Evolutionary conservation across 495 filamentous ascomycete species (phyloP), one percentile per base, ranked within the genome.

Genomic region (Astrothelium macrocarpum): DNA sequence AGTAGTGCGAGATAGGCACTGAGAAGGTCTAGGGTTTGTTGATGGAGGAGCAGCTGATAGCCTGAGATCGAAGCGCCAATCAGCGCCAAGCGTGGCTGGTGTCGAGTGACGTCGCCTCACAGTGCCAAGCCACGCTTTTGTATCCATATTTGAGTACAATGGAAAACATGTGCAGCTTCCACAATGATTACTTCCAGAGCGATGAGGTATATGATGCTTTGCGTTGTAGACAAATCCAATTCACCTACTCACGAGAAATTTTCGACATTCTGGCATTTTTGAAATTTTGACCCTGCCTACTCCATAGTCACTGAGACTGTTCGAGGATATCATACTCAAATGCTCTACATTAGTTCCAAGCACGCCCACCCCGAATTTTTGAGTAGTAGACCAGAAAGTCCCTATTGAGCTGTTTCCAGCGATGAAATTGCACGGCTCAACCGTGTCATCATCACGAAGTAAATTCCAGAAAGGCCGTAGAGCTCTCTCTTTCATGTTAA

Each of bases 31-130:
- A 9, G n/a, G 43, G 43, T 20, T 14, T 20, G n/a, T 49, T 49
- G 43, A 49, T 20, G 43, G 43, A 49, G 43, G 43, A 49, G 43
- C 43, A 56, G 49, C 49, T 28, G 49, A 56, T 56, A 56, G 49
- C 49, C 5, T 25, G 7, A 56, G 9, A 28, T 56, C 16, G 0
- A 11, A 56, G 23, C 25, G 29, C 49, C 49, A 56, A 56, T 56
- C 49, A 56, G 49, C 49, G 49, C 49, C 26, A 10, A 56, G 49
- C 49, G 49, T 56, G 49, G 49, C 49, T 56, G 25, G 49, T 56
- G 49, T 29, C 20, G 23, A 56, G 12, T 56, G 49, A 56, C 49
- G 49, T 56, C 20, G 23, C n/a, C 49, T 29, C 45, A 49, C 18
- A 12, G n/a, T n/a, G 5, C 45, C n/a, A 49, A 7, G 16, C 36